These are phyloP conservation scores for Asterophora lycoperdoides DNA, from an alignment of 768 basidiomycete species.

Conservation along the genomic window DNA sequence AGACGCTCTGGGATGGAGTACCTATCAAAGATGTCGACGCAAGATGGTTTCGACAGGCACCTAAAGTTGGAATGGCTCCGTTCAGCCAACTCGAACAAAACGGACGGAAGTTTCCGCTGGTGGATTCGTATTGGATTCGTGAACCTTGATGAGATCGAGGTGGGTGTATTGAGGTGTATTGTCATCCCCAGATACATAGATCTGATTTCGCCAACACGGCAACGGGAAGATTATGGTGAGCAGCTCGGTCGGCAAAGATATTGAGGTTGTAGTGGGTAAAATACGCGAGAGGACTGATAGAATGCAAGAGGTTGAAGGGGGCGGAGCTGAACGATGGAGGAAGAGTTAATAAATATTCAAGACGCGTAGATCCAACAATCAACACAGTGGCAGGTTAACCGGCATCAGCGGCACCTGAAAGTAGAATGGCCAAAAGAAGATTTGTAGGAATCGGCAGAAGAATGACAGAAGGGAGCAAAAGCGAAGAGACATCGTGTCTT, in stretches of 20 bases:
- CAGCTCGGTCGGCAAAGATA: constrained; percentile 33
- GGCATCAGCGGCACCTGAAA: constrained; percentile 17
- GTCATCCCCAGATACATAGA: constrained; percentile 28
- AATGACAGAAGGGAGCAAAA: constrained; percentile 13
- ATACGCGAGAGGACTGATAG: constrained; percentile 39
- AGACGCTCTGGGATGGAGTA: constrained; percentile 10
- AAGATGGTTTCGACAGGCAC: constrained; percentile 14
- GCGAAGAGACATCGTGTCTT: neutral
- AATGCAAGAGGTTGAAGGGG: constrained; percentile 27
- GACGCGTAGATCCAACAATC: constrained; percentile 15
- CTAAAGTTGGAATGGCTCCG: constrained; percentile 11
- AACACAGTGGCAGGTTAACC: constrained; percentile 4
- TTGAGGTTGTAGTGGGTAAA: constrained; percentile 44
- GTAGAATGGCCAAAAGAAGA: constrained; percentile 11
- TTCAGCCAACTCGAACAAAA: constrained; percentile 6
- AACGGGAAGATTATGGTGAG: constrained; percentile 25
- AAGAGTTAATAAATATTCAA: constrained; percentile 12
- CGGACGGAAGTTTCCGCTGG: constrained; percentile 13
- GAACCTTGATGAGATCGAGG: constrained; percentile 18
- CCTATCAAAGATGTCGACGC: constrained; percentile 21
- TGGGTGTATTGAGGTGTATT: constrained; percentile 15
- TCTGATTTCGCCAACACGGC: constrained; percentile 47
- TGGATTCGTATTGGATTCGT: too few species aligned
- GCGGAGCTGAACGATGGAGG: constrained; percentile 21
- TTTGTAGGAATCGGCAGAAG: constrained; percentile 1